phyloP scores from a whole-genome alignment of 352 stramenopile genomes.

The Blastocystis hominis region DNA sequence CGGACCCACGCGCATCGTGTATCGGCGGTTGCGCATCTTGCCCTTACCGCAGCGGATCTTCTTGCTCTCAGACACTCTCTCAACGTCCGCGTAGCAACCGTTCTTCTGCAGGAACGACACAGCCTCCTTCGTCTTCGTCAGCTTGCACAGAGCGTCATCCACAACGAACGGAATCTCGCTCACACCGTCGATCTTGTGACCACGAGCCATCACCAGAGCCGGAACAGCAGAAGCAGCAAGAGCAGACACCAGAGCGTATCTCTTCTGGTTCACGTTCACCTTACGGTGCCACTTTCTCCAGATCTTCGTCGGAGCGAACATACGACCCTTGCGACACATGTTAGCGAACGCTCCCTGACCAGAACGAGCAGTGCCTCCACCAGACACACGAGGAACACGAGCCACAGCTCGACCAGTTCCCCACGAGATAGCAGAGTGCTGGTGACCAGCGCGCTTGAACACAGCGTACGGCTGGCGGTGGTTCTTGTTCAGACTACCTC shows the following conservation, averaged over 20 bases:
- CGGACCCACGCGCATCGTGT: conserved; percentile 83
- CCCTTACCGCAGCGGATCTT: conserved; percentile 91
- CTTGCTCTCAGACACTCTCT: conserved; percentile 92
- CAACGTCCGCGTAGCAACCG: no score
- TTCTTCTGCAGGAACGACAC: conserved; percentile 86
- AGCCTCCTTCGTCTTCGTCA: conserved; percentile 86
- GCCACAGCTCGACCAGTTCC: conserved; percentile 94
- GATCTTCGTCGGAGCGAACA: conserved; percentile 96
- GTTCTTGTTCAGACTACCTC: conserved; percentile 91
- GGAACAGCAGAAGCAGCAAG: conserved; percentile 89
- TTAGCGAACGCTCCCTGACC: conserved; percentile 97
- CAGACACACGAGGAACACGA: conserved; percentile 95
- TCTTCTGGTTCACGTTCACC: conserved; percentile 93
- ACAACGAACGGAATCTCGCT: conserved; percentile 92
- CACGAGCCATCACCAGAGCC: conserved; percentile 89
- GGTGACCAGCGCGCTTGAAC: conserved; percentile 83
- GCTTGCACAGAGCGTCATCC: conserved; percentile 59
- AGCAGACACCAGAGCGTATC: conserved; percentile 89
- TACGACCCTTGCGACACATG: conserved; percentile 92
- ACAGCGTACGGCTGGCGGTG: conserved; percentile 93
- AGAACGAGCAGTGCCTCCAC: conserved; percentile 87
- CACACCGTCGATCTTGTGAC: conserved; percentile 89
- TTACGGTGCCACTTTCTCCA: conserved; percentile 97
- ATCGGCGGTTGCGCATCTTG: conserved; percentile 95
- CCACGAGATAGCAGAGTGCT: conserved; percentile 90